phyloP scores from a whole-genome alignment of 768 basidiomycete genomes.

The Lanmaoa rubissima region DNA sequence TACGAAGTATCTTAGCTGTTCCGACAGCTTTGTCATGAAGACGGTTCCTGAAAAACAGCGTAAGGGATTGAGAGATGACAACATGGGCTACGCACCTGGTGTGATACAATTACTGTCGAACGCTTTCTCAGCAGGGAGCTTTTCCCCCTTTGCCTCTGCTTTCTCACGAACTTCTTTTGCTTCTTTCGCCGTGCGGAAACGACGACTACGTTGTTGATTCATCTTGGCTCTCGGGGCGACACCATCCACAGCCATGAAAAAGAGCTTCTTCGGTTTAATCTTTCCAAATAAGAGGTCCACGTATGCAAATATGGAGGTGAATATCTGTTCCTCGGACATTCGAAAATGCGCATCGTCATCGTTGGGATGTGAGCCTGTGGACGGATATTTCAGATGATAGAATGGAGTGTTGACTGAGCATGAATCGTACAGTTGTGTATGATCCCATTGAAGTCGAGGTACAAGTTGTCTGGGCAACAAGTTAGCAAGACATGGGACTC shows the following conservation, averaged over 20 bases:
- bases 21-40: conserved; percentile 93
- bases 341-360: conserved; percentile 96
- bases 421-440: conserved; percentile 70
- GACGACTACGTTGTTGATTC: conserved; percentile 95
- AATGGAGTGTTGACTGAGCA: background rate
- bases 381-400: background rate
- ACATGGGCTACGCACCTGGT: conserved; percentile 61
- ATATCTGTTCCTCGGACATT: conserved; percentile 95
- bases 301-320: conserved; percentile 94
- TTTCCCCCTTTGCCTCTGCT: conserved; percentile 86
- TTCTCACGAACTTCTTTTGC: conserved; percentile 83
- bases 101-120: conserved; percentile 99
- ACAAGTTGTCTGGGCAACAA: conserved; percentile 67
- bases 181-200: conserved; percentile 94
- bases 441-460: conserved; percentile 93
- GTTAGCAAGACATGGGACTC: conserved; percentile 7
- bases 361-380: conserved; percentile 86
- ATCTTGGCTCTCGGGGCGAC: conserved; percentile 98
- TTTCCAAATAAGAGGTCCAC: conserved; percentile 95
- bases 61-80: background rate
- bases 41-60: conserved; percentile 62
- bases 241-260: conserved; percentile 99
- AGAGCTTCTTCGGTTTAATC: conserved; percentile 96
- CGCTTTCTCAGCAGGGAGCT: conserved; percentile 88
- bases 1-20: conserved; percentile 91